Evolutionary conservation across 2,329 filamentous ascomycete genomes (phyloP), one percentile per base, ranked within the genome.

Genomic region (Lachnellula arida): DNA sequence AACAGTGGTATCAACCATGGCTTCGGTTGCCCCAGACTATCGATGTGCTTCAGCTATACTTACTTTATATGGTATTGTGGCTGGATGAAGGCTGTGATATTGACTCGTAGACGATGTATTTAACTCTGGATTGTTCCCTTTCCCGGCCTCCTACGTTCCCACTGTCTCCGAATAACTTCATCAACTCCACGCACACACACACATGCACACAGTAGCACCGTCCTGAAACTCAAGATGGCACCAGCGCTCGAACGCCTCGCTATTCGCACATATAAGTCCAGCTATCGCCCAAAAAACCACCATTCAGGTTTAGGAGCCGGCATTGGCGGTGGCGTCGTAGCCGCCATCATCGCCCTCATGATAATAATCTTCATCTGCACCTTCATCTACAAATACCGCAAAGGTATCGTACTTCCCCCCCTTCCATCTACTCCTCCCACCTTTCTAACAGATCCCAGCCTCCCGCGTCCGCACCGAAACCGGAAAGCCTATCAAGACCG

Each of bases 301-400:
- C 12, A 19, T n/a, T 43, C 40, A n/a, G 7, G 7, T 14, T 3
- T 2, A 25, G 22, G 35, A 7, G 48, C 35, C n/a, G 49, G 35
- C 17, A 51, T 51, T 25, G 49, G 49, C 17, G 49, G 49, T 9
- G 49, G 35, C 1, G 49, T 51, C 7, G 39, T 51, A 12, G 49
- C 17, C 35, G 49, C 49, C 12, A 51, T 51, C 49, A 28, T 51
- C 14, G 35, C 15, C 39, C 5, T 51, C 9, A 42, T 43, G 34
- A 8, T 51, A 34, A 15, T 43, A 22, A 28, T 51, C 34, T 51
- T 51, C 49, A 51, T 51, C 37, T 40, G 49, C 35, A 32, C 42
- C 19, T 51, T 39, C 35, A 42, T 40, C 7, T 25, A 51, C 25
- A 39, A 51, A 43, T 51, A 51, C 39, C 28, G 39, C 12, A 51